phyloP scores from a whole-genome alignment of 2,329 filamentous ascomycete species.

The Xylariomycetidae sp. region DNA sequence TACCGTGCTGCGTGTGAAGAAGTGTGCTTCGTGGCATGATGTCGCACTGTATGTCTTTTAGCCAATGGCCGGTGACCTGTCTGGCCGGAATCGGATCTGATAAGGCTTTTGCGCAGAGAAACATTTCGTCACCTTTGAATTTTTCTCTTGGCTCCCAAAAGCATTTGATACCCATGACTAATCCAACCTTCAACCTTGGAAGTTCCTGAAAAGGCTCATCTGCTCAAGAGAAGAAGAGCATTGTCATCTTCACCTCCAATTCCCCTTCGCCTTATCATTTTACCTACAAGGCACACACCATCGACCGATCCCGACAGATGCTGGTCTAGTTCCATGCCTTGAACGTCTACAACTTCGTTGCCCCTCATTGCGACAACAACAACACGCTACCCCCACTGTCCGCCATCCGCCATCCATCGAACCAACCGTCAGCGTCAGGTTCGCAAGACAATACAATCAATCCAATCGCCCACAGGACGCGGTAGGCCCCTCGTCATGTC shows the following conservation, averaged over 20 bases:
- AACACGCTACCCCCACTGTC: too few species aligned
- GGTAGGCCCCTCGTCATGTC: too few species aligned
- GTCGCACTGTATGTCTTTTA: too few species aligned
- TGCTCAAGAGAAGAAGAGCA: too few species aligned
- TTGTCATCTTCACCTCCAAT: neutral
- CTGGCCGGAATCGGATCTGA: constrained; percentile 23
- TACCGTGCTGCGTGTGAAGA: too few species aligned
- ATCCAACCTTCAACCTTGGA: constrained; percentile 7
- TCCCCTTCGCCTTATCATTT: too few species aligned
- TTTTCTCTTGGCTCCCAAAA: constrained; percentile 5
- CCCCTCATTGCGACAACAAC: constrained; percentile 8
- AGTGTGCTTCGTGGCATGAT: too few species aligned
- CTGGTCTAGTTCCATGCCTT: neutral
- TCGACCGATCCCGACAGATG: neutral
- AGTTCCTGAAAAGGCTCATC: neutral
- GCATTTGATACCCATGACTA: constrained; percentile 11
- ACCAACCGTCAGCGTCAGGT: too few species aligned
- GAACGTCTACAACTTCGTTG: too few species aligned
- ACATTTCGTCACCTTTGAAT: constrained; percentile 12
- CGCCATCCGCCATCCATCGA: too few species aligned
- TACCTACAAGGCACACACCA: neutral
- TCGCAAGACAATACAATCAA: too few species aligned
- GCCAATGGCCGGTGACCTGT: constrained; percentile 3
- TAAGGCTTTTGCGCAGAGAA: constrained; percentile 14
- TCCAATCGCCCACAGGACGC: too few species aligned